These are phyloP conservation scores for Euphorbia tirucalli DNA, from an alignment of 345 rosid genomes.

Conservation along the genomic window DNA sequence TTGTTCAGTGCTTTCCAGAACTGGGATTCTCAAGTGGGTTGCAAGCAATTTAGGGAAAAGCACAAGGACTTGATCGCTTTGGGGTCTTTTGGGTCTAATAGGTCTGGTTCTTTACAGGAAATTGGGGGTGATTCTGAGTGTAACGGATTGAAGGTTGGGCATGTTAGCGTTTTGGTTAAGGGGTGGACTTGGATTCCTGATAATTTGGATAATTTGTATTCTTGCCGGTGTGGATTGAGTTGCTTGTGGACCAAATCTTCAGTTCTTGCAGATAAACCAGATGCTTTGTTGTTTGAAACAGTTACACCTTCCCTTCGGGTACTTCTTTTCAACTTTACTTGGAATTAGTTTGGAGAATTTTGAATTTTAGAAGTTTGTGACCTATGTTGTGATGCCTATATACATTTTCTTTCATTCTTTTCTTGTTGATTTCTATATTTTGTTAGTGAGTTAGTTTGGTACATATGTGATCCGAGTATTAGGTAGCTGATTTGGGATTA, in stretches of 20 bases:
- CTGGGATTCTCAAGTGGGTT: conserved; percentile 88
- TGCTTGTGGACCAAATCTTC: conserved; percentile 97
- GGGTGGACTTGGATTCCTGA: conserved; percentile 99
- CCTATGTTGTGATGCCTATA: no score
- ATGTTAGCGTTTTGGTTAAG: conserved; percentile 75
- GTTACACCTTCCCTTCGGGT: conserved; percentile 78
- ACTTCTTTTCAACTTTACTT: background rate
- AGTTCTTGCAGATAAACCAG: conserved; percentile 82
- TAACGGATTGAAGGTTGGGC: conserved; percentile 48
- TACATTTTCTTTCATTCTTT: background rate
- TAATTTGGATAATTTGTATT: conserved; percentile 82
- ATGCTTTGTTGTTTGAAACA: conserved; percentile 80
- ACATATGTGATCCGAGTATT: background rate
- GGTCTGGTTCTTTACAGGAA: conserved; percentile 57
- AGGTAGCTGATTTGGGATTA: background rate
- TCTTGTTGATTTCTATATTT: no score
- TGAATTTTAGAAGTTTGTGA: background rate
- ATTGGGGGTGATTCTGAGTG: conserved; percentile 42
- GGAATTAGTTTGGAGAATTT: background rate
- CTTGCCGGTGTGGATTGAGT: conserved; percentile 80
- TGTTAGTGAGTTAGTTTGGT: background rate
- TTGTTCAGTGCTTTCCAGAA: conserved; percentile 47
- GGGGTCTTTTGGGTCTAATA: conserved; percentile 35
- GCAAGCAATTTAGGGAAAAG: conserved; percentile 55
- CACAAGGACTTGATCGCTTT: conserved; percentile 30